Evolutionary conservation across 2,329 filamentous ascomycete species (phyloP), one percentile per base, ranked within the genome.

Genomic region (Penicillium sp.): DNA sequence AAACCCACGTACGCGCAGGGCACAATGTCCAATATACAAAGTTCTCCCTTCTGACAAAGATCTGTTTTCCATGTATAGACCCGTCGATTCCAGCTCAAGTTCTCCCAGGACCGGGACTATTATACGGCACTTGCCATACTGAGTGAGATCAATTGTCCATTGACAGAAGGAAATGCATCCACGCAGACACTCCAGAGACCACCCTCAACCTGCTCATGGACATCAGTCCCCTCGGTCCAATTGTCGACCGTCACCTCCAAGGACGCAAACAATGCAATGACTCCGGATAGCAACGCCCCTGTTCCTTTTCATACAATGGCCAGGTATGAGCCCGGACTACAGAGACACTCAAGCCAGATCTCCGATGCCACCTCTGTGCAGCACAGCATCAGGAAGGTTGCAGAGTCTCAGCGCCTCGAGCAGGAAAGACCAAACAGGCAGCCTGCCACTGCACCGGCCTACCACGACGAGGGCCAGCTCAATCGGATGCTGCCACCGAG

Each of bases 31-130:
- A 15, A 18, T 6, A 3, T 8, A 13, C 12, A 18, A 18, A 18
- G 18, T 18, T 40, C 4, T 15, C 1, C 20, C n/a, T n/a, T 15
- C 8, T 4, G 2, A 33, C 1, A 6, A 4, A 23, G 6, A 32
- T 12, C 1, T 24, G 12, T 15, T 44, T 10, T 49, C 27, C 33
- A 29, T 23, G 5, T 9, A 1, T 50, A 76, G 74, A 60, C 71
- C 15, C 70, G 71, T 25, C 70, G 74, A 6, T 74, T 76, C 18
- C 74, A 76, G 47, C 62, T 76, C 50, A 75, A 73, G 46, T 75
- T 75, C 45, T 57, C 59, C 1, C 65, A 60, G 1, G 66, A 70
- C 35, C 58, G 60, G 20, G 72, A 76, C 47, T 76, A 70, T 52
- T 71, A 69, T 42, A 66, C 66, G 18, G 69, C 68, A 2, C 57